phyloP scores from a whole-genome alignment of 768 basidiomycete species.

The Tubosaeta brunneosetosa region DNA sequence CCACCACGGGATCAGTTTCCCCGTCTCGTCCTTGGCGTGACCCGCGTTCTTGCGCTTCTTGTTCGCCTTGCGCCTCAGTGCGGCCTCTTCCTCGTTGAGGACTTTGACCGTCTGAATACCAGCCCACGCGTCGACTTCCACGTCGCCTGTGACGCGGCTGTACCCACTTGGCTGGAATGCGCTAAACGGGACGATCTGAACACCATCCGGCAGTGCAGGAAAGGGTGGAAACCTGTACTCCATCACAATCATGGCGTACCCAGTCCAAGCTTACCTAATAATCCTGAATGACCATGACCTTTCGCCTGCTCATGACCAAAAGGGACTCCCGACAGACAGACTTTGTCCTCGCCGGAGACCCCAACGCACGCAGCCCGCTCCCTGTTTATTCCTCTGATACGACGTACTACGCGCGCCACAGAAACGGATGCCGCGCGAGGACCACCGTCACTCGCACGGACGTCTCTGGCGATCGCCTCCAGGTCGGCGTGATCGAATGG shows the following conservation, averaged over 20 bases:
- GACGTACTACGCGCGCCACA: neutral
- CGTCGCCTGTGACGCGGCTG: constrained; percentile 2
- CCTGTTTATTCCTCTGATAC: constrained; percentile 20
- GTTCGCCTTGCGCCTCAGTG: constrained; percentile 13
- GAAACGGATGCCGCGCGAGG: constrained; percentile 12
- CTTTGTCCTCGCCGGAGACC: constrained; percentile 14
- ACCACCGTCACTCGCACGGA: constrained; percentile 25
- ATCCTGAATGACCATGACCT: too few species aligned
- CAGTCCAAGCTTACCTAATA: too few species aligned
- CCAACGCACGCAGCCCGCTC: neutral
- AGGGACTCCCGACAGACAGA: constrained; percentile 25
- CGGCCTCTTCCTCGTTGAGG: constrained; percentile 19
- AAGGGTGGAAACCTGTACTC: constrained; percentile 40
- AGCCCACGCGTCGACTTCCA: constrained; percentile 27
- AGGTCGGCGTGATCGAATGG: constrained; percentile 31
- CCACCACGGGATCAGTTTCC: constrained; percentile 29
- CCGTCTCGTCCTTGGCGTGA: constrained; percentile 14
- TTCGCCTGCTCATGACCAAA: constrained; percentile 18
- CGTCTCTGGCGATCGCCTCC: constrained; percentile 16
- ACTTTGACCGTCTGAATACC: constrained; percentile 25
- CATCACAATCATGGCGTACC: neutral
- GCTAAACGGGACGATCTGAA: constrained; percentile 41
- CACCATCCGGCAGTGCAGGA: constrained; percentile 38
- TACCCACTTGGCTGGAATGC: constrained; percentile 33
- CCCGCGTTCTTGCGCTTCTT: constrained; percentile 19